Base-by-base conservation (phyloP, 768 basidiomycete species). In the Astraeus odoratus region DNA sequence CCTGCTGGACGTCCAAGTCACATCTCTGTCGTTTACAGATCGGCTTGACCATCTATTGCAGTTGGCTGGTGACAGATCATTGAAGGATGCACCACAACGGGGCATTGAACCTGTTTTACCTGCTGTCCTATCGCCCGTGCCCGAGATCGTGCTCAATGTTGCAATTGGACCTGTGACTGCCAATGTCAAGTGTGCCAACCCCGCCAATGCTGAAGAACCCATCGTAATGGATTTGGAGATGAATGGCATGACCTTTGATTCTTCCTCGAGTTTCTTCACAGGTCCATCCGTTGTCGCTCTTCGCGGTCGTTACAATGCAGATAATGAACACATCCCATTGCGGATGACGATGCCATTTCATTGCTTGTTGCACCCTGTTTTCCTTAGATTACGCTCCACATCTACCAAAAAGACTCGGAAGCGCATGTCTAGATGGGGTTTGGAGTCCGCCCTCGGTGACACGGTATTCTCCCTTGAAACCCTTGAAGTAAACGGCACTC, bases 391-490 rank as follows among this genome's bases (percentile, higher is more conserved):
- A n/a, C 70, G 71, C 34, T 66, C 71, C 5, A 70, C 51, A 30
- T 60, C 47, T 23, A 49, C 48, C 19, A 52, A 39, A 37, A 44
- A 58, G 20, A 52, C 58, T 41, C 52, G 59, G 27, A 55, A 53
- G 38, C 54, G 54, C 30, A 58, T 62, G 38, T 64, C 64, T 16
- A 57, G 48, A 35, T 54, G 50, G 40, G 59, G 65, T 13, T 63
- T 67, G 8, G 71, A 71, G 46, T 55, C 64, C 16, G 67, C 70
- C 33, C 68, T 63, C 46, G 48, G 65, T 48, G 75, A 78, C 50
- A 78, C 76, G 37, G 47, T 86, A 3, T 52, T 85, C 12, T 80
- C 79, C 4, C 51, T 85, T 35, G 84, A 83, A 33, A 63, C 70
- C 1, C 43, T 86, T 10, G 77, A 84, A 51, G 51, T 75, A 18